Conservation (phyloP, 495 filamentous ascomycete species). For the Cenococcum geophilum region DNA sequence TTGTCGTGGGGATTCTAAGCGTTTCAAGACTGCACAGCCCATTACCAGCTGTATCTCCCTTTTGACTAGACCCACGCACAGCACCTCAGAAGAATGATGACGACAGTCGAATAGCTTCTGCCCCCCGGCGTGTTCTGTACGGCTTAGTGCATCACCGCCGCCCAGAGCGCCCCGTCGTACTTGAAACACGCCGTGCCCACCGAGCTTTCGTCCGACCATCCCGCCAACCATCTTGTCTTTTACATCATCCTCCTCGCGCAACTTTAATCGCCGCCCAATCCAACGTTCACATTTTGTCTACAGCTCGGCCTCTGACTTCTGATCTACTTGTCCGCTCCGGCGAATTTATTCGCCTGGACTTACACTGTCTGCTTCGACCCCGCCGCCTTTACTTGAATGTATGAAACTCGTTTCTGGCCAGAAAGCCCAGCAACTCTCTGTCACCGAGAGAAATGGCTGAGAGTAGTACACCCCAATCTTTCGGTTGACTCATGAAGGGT, state of each 20-base stretch:
- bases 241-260: background rate
- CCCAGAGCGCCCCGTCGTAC: no score
- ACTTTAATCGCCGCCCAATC: background rate
- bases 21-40: no score
- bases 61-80: no score
- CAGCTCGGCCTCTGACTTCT: background rate
- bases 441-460: background rate
- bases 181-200: no score
- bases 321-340: background rate
- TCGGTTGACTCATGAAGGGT: background rate
- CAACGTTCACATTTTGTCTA: background rate
- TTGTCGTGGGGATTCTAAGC: no score
- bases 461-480: background rate
- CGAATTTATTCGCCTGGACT: background rate
- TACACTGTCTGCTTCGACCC: background rate
- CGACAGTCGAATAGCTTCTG: no score
- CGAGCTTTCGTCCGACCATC: no score
- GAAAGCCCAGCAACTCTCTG: no score
- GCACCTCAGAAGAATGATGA: no score
- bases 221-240: background rate
- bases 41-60: no score
- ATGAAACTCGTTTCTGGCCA: background rate
- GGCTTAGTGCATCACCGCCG: no score
- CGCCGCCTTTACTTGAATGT: background rate
- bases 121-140: no score